These are phyloP conservation scores for Gardenia jasminoides DNA, from an alignment of 257 asterid genomes.

Conservation along the genomic window DNA sequence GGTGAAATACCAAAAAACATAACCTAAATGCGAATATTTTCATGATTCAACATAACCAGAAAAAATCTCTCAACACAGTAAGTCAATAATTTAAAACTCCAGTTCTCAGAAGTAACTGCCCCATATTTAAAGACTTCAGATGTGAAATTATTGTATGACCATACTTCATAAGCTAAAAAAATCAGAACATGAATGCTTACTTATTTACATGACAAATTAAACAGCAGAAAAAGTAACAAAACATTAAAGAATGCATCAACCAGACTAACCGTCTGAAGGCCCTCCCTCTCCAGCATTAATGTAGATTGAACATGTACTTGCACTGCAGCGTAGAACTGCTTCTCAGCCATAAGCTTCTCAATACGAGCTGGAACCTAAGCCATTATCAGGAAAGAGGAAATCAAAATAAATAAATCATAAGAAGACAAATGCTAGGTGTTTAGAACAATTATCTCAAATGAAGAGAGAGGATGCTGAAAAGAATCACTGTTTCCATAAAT, in stretches of 20 bases:
- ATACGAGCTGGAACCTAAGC: constrained; percentile 89
- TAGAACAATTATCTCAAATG: neutral
- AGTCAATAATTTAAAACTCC: neutral
- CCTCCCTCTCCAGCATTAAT: constrained; percentile 96
- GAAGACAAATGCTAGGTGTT: neutral
- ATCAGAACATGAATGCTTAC: neutral
- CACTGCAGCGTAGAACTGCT: constrained; percentile 95
- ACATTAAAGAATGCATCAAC: neutral
- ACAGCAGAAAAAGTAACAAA: constrained; percentile 9
- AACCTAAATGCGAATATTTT: neutral
- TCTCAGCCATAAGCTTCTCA: constrained; percentile 88
- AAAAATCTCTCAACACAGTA: neutral
- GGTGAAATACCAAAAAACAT: neutral
- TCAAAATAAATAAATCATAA: constrained; percentile 18
- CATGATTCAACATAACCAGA: neutral
- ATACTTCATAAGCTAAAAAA: neutral
- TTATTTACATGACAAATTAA: neutral
- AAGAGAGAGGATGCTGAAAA: neutral
- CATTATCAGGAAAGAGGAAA: constrained; percentile 25
- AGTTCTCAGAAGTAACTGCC: neutral
- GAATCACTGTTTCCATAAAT: neutral
- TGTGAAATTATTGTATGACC: neutral
- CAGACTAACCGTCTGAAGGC: constrained; percentile 88
- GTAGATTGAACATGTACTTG: constrained; percentile 88
- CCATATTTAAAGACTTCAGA: neutral